Percentiles rank a stretch among this genome's conserved stretches.
phyloP scores from a whole-genome alignment of 768 basidiomycete genomes.

The Trametes maxima region DNA sequence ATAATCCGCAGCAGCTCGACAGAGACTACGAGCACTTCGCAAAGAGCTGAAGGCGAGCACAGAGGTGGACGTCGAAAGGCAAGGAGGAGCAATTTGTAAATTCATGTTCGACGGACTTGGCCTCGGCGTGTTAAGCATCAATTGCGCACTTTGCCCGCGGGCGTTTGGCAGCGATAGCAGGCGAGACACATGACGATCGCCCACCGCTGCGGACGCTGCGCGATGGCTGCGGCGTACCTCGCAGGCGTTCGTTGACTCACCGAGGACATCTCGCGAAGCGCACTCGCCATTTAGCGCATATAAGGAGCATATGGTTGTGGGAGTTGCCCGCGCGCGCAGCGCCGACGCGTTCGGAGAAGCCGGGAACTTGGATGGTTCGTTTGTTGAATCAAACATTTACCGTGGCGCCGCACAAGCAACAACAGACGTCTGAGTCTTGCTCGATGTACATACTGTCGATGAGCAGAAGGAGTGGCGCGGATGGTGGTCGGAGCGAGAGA shows the following conservation, averaged over 20 bases:
- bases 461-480: background rate
- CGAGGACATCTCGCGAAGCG: background rate
- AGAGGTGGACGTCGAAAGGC: background rate
- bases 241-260: background rate
- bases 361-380: no score
- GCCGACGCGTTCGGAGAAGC: no score
- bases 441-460: background rate
- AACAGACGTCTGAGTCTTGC: background rate
- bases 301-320: background rate
- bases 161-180: background rate
- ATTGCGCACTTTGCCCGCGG: background rate
- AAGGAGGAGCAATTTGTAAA: background rate
- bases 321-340: no score
- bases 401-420: no score
- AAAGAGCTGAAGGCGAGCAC: background rate
- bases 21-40: no score
- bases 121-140: background rate
- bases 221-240: conserved; percentile 13
- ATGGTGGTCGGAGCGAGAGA: background rate
- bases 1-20: background rate
- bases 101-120: background rate
- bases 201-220: conserved; percentile 11
- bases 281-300: background rate
- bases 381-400: no score
- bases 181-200: conserved; percentile 5